These are phyloP conservation scores for Yamadazyma aaseri DNA, from an alignment of 1,139 yeast species.

Conservation along the genomic window DNA sequence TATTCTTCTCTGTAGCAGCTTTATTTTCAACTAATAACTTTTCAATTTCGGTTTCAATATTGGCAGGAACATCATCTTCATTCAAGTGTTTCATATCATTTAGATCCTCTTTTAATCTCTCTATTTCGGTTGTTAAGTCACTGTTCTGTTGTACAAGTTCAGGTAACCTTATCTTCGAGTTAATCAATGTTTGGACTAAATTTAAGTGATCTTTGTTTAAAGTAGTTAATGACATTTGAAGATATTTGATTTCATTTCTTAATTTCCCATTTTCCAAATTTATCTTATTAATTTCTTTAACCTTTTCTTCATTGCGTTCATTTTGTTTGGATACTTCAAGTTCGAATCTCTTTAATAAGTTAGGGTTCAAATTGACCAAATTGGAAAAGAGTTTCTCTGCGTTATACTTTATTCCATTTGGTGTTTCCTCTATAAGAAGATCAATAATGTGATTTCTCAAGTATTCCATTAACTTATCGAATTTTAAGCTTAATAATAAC, in stretches of 20 bases:
- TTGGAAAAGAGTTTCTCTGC: conserved; percentile 77
- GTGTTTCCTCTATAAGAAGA: conserved; percentile 53
- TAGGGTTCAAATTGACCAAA: conserved; percentile 75
- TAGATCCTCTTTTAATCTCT: conserved; percentile 52
- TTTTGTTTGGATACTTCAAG: conserved; percentile 76
- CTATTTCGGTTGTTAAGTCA: conserved; percentile 64
- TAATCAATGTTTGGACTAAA: conserved; percentile 43
- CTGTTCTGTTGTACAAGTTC: conserved; percentile 74
- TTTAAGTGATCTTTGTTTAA: conserved; percentile 74
- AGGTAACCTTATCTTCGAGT: conserved; percentile 40
- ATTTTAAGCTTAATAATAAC: conserved; percentile 57
- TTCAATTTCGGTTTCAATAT: conserved; percentile 35
- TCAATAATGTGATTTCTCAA: conserved; percentile 79
- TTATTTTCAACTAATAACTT: conserved; percentile 51
- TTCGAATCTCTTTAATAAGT: conserved; percentile 64
- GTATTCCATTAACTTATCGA: conserved; percentile 73
- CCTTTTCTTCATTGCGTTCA: conserved; percentile 63
- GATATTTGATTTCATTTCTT: conserved; percentile 67
- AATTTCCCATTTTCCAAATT: conserved; percentile 68
- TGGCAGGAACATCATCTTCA: conserved; percentile 27
- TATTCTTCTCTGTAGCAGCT: conserved; percentile 56
- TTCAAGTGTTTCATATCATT: conserved; percentile 41
- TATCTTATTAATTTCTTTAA: conserved; percentile 66
- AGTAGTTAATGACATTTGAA: conserved; percentile 68
- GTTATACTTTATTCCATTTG: conserved; percentile 36